These are phyloP conservation scores for Liriodendron chinense DNA, from an alignment of 164 flowering plant species.

Conservation along the genomic window DNA sequence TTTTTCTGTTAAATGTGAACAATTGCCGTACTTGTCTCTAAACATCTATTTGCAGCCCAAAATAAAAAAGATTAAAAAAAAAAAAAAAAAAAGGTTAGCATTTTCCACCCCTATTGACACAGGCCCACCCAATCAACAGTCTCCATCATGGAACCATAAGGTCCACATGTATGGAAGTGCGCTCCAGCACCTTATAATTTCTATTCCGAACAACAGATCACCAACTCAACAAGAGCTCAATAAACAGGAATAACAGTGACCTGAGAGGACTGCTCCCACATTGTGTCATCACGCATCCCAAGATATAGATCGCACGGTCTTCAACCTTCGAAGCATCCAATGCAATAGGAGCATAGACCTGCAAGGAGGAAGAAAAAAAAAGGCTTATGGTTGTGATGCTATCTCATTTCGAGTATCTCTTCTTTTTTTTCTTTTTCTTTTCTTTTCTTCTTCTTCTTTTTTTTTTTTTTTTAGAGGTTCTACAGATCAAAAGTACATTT, in stretches of 20 bases:
- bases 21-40: no score
- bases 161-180: background rate
- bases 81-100: background rate
- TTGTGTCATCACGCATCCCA: slow-evolving; percentile 55
- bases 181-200: no score
- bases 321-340: slow-evolving; percentile 35
- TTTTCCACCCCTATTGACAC: no score
- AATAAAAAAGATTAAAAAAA: background rate
- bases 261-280: slow-evolving; percentile 57
- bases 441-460: no score
- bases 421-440: no score
- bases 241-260: slow-evolving; percentile 19
- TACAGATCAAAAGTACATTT: no score
- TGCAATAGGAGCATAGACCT: slow-evolving; percentile 84
- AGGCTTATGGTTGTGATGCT: background rate
- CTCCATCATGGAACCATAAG: no score
- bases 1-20: no score
- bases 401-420: slow-evolving; percentile 1
- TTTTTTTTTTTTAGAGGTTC: no score
- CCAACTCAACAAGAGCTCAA: slow-evolving; percentile 1
- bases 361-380: slow-evolving; percentile 1
- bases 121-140: no score
- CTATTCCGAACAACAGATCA: background rate
- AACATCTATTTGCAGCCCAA: no score
- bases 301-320: slow-evolving; percentile 68